Evolutionary conservation across 495 filamentous ascomycete genomes (phyloP), one percentile per base, ranked within the genome.

Genomic region (Rhypophila decipiens): DNA sequence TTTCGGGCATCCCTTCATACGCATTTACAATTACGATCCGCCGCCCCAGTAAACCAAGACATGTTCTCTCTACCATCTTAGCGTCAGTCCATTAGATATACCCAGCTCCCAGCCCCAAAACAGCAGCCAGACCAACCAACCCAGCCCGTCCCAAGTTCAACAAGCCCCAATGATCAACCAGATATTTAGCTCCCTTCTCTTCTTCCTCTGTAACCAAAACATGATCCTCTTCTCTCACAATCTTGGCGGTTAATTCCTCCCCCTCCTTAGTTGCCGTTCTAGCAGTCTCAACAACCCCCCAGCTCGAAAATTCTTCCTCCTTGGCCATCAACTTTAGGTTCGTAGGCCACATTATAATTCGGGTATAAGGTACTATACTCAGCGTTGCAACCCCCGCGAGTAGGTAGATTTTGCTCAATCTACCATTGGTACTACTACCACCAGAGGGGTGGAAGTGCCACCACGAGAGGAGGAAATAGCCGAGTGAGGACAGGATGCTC

Each of bases 111-210:
- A 59, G 42, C 42, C 56, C 61, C 19, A 56, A 44, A 8, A 44
- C 42, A 23, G 50, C 46, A 11, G 39, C 49, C 18, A 27, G 23
- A 20, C 33, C 38, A 35, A 67, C 37, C 54, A 74, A 46, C 29
- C 57, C 43, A 10, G 65, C 58, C 50, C 76, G 58, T 5, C 63
- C 72, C 37, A 80, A 39, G 57, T 81, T 81, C 57, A 78, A 44
- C 43, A 63, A 64, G n/a, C 63, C 77, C 78, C 78, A 83, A 42
- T 55, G 54, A 58, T 80, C 74, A 2, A 83, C 59, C 52, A 81
- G 51, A 24, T 56, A 63, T 53, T 77, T 69, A 24, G 68, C 60
- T 1, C 63, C 63, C 41, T 18, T 29, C 46, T 39, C 46, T 50
- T 47, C 37, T 24, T 38, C 29, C 51, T 18, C 42, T 7, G n/a